Evolutionary conservation across 768 basidiomycete species (phyloP), one percentile per base, ranked within the genome.

Genomic region (Agaricus bisporus): DNA sequence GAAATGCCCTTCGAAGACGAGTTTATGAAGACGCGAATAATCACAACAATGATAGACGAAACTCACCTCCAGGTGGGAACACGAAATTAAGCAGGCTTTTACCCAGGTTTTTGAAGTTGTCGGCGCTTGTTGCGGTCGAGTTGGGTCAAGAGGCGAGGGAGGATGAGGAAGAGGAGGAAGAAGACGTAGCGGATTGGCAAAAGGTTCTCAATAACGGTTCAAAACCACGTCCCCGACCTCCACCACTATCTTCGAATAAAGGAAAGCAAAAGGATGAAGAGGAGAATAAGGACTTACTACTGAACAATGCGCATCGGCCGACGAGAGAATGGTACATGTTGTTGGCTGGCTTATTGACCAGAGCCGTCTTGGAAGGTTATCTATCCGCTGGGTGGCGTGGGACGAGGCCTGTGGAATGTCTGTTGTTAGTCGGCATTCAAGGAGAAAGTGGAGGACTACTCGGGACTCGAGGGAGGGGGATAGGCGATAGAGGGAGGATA

Each of bases 341-440:
- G 11, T 73, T 92, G 14, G 80, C 81, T 0, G 84, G 87, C 1
- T 70, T 95, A 20, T 72, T 91, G 26, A 90, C 90, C 5, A 80
- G 91, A n/a, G 89, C 89, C 0, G 86, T 83, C 17, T 68, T 94
- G 48, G 90, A 95, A 62, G 91, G 91, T 0, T 94, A 93, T 63
- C 74, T 93, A 42, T 83, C 82, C 1, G 85, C 82, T 9, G 85
- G 86, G 0, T 95, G 91, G 91, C 77, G 75, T 26, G 90, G 91
- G 0, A 69, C 79, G 1, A 78, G 82, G 37, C 82, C 85, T 5
- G 76, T 83, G 9, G 85, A 89, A 60, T 81, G 85, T 55, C 67
- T 94, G 51, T 68, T 93, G 45, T 82, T 84, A 2, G 78, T 92
- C 20, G 91, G 91, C 1, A 67, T 87, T 41, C 32, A 32, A 32